These are phyloP conservation scores for Asterella californica DNA, from an alignment of 225 moss, liverwort and hornwort genomes.

Conservation along the genomic window DNA sequence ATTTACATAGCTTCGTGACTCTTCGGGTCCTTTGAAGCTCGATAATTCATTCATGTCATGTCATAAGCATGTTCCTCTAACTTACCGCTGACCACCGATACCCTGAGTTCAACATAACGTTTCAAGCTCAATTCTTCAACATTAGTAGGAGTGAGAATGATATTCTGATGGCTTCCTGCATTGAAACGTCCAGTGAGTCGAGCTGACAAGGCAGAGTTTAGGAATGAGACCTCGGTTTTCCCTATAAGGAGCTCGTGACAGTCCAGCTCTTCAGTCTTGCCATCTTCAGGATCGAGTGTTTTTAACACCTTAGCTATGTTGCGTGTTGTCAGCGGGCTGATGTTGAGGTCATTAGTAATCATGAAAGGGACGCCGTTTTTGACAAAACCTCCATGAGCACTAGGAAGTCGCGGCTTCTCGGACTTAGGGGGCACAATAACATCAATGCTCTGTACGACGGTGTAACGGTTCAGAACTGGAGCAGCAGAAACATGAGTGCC, in stretches of 20 bases:
- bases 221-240: constrained; percentile 26
- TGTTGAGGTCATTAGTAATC: constrained; percentile 30
- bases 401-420: neutral
- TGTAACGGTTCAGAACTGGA: constrained; percentile 32
- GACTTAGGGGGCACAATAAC: neutral
- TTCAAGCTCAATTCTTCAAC: no score
- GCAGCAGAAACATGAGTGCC: constrained; percentile 33
- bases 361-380: constrained; percentile 31
- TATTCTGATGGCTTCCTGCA: no score
- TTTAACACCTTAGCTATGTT: constrained; percentile 26
- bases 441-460: constrained; percentile 26
- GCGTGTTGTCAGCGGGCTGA: constrained; percentile 24
- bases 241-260: constrained; percentile 36
- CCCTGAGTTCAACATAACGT: no score
- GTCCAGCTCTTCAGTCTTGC: constrained; percentile 29
- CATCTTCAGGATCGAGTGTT: constrained; percentile 5
- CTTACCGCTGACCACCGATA: no score
- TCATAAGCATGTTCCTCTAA: no score
- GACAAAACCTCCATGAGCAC: constrained; percentile 18
- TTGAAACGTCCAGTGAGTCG: no score
- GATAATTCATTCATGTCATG: no score
- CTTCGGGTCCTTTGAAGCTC: no score
- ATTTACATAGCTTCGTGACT: no score
- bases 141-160: no score
- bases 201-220: neutral